Conservation (phyloP, 805 yeast genomes). For the Nakazawaea wickerhamii region DNA sequence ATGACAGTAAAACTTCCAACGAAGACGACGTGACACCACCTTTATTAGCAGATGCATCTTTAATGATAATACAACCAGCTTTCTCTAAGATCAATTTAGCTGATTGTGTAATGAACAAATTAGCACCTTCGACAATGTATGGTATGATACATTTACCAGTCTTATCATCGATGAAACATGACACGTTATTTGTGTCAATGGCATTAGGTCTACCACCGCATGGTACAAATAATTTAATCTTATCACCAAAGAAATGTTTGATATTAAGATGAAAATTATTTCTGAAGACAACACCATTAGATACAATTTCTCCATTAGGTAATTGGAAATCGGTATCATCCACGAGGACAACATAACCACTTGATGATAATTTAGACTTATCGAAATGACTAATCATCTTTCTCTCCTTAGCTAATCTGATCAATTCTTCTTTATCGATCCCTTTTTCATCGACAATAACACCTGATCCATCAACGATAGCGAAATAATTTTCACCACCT, state of each 20-base stretch:
- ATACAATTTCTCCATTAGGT: slow-evolving; percentile 71
- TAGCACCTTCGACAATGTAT: slow-evolving; percentile 96
- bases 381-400: slow-evolving; percentile 70
- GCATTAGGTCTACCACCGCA: slow-evolving; percentile 99
- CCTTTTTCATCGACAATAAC: slow-evolving; percentile 91
- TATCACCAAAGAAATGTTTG: slow-evolving; percentile 55
- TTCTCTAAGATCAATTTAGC: slow-evolving; percentile 83
- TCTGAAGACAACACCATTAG: slow-evolving; percentile 86
- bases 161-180: slow-evolving; percentile 60
- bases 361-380: slow-evolving; percentile 54
- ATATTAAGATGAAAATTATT: slow-evolving; percentile 81
- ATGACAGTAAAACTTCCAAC: slow-evolving; percentile 89
- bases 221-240: slow-evolving; percentile 85
- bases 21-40: slow-evolving; percentile 99
- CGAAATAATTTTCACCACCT: slow-evolving; percentile 76
- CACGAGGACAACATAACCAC: slow-evolving; percentile 78
- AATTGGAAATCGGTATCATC: slow-evolving; percentile 76
- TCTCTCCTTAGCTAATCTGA: slow-evolving; percentile 73
- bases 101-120: slow-evolving; percentile 88
- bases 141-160: slow-evolving; percentile 77
- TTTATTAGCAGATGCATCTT: slow-evolving; percentile 95
- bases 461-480: slow-evolving; percentile 93
- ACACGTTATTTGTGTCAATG: slow-evolving; percentile 79
- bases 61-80: slow-evolving; percentile 83
- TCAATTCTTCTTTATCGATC: slow-evolving; percentile 70